Conservation (phyloP, 768 basidiomycete species). For the Termitomyces sp. region DNA sequence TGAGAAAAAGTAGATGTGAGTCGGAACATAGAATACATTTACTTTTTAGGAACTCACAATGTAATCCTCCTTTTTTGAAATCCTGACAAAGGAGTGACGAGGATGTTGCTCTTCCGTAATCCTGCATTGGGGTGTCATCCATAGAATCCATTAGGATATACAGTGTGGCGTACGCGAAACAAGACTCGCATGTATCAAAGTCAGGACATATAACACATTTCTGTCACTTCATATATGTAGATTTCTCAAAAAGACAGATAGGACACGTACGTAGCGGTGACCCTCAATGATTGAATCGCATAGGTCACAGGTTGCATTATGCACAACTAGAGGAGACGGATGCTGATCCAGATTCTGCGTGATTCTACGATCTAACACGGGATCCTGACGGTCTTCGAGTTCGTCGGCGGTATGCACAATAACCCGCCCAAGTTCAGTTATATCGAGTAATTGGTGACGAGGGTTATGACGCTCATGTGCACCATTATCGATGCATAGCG, state of each 20-base stretch:
- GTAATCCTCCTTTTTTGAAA: slow-evolving; percentile 47
- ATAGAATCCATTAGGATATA: neutral
- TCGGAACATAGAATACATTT: neutral
- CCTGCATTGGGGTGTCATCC: slow-evolving; percentile 21
- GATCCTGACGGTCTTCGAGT: slow-evolving; percentile 26
- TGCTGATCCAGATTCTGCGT: slow-evolving; percentile 1
- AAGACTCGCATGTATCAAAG: slow-evolving; percentile 68
- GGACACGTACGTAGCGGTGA: slow-evolving; percentile 57
- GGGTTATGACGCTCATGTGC: slow-evolving; percentile 48
- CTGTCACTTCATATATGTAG: slow-evolving; percentile 24
- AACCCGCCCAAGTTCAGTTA: slow-evolving; percentile 58
- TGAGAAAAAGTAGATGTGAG: slow-evolving; percentile 8
- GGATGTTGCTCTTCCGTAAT: slow-evolving; percentile 76
- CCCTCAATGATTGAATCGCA: slow-evolving; percentile 71
- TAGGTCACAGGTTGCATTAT: slow-evolving; percentile 68
- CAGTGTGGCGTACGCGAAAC: slow-evolving; percentile 46
- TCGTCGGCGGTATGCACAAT: slow-evolving; percentile 56
- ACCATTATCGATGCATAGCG: slow-evolving; percentile 45
- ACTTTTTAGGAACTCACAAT: slow-evolving; percentile 38
- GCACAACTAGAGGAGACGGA: slow-evolving; percentile 28
- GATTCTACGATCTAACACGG: neutral
- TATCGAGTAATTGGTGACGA: slow-evolving; percentile 67
- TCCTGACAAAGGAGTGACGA: slow-evolving; percentile 62
- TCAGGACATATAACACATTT: slow-evolving; percentile 84
- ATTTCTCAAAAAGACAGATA: neutral